Evolutionary conservation across 805 yeast genomes (phyloP), one percentile per base, ranked within the genome.

Genomic region (Kodamaea sagamina): DNA sequence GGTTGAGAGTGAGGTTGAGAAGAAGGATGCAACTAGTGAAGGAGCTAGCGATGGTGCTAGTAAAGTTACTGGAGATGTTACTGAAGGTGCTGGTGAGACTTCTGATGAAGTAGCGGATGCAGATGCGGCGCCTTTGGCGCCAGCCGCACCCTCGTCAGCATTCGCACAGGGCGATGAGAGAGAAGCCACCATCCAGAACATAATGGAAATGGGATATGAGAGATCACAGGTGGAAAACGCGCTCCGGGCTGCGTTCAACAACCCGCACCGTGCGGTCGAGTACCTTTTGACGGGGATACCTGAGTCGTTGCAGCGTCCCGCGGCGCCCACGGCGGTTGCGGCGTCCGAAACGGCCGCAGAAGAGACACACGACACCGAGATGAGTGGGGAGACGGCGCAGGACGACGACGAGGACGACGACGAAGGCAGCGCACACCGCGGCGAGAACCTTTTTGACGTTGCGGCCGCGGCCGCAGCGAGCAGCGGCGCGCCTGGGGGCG

Each of bases 201-300:
- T 93, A 63, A 79, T 89, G 82, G 97, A 88, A 53, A 89, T 93
- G 97, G 99, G 99, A 6, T 93, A 89, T 60, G 88, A 85, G 40
- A 81, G 95, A 54, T 77, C 80, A 12, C 87, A 88, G 60, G 97
- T 89, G 18, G 95, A 88, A 66, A 78, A 81, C 36, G 99, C 99
- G 0, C 71, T 93, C 61, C 81, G 95, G 54, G 96, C 96, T 11
- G 98, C 99, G 1, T 93, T 82, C 71, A 92, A 92, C 68, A 90
- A 93, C 66, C 98, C 99, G 15, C 98, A 92, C 62, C 82, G 99
- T 57, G 99, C 99, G 0, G 98, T 93, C 10, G 99, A 93, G 62
- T 90, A 92, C 62, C 73, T 93, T 39, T 71, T 93, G 51, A 88
- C 90, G 36, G 98, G 97, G 2, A 79, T 92, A 34, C 96, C 97